Conservation (phyloP, 2,329 filamentous ascomycete species). For the Sphaceloma murrayae region DNA sequence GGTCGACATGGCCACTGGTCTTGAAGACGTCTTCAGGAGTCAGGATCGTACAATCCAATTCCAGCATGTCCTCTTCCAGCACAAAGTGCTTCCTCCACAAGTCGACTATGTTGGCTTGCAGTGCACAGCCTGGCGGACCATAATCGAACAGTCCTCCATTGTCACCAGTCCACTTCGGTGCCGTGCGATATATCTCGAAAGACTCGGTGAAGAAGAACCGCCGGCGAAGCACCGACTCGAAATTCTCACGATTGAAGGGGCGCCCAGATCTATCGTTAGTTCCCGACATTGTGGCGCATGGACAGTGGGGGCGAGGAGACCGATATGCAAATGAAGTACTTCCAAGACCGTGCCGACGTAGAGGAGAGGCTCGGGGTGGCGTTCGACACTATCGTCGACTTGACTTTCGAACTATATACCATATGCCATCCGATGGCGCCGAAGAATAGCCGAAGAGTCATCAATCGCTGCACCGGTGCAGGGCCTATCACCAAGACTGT, state of each 20-base stretch:
- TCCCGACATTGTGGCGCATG: too few species aligned
- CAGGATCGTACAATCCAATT: conserved; percentile 87
- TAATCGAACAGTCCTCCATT: conserved; percentile 65
- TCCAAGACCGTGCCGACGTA: too few species aligned
- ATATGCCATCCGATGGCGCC: too few species aligned
- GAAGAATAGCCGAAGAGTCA: too few species aligned
- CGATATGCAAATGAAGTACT: too few species aligned
- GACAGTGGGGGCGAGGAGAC: too few species aligned
- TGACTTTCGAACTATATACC: too few species aligned
- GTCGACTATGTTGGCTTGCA: conserved; percentile 82
- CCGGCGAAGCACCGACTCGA: conserved; percentile 79
- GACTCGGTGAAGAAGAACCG: conserved; percentile 91
- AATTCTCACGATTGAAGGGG: conserved; percentile 68
- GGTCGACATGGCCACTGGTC: conserved; percentile 88
- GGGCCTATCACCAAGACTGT: too few species aligned
- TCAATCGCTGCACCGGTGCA: too few species aligned
- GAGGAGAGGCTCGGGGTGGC: too few species aligned
- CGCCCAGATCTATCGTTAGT: too few species aligned
- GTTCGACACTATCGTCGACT: too few species aligned
- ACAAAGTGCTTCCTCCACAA: conserved; percentile 90
- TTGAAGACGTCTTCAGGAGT: conserved; percentile 91
- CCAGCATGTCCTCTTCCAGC: conserved; percentile 87
- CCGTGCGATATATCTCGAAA: conserved; percentile 71
- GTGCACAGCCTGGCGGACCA: conserved; percentile 74
- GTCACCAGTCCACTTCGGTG: conserved; percentile 25